Evolutionary conservation across 2,329 filamentous ascomycete genomes (phyloP).

Genomic region (Colletotrichum coccodes): DNA sequence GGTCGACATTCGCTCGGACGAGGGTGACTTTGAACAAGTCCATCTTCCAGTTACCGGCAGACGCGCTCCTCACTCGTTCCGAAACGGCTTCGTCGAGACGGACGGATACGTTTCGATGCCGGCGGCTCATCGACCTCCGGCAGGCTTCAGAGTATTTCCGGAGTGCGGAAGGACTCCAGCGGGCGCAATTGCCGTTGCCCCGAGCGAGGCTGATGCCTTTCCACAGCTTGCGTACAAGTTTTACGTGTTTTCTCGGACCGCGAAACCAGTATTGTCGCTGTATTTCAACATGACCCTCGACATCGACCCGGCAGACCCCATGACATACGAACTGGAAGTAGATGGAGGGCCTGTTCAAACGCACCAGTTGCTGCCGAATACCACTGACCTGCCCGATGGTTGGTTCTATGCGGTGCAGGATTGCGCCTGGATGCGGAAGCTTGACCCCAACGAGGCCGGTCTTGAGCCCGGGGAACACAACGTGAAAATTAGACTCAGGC

Average conservation of each 20-base stretch:
- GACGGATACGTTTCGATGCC: slow-evolving; percentile 47
- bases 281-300: slow-evolving; percentile 57
- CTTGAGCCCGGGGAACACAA: slow-evolving; percentile 40
- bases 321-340: slow-evolving; percentile 61
- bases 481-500: slow-evolving; percentile 42
- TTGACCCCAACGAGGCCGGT: slow-evolving; percentile 36
- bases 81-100: slow-evolving; percentile 45
- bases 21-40: slow-evolving; percentile 49
- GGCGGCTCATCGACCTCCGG: slow-evolving; percentile 27
- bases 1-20: slow-evolving; percentile 45
- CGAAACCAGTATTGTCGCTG: slow-evolving; percentile 40
- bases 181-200: slow-evolving; percentile 35
- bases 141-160: slow-evolving; percentile 41
- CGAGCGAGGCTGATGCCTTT: slow-evolving; percentile 30
- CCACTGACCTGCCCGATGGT: slow-evolving; percentile 52
- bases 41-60: slow-evolving; percentile 38
- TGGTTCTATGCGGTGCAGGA: slow-evolving; percentile 62
- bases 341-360: slow-evolving; percentile 49
- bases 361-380: slow-evolving; percentile 41
- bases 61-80: slow-evolving; percentile 43
- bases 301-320: slow-evolving; percentile 57
- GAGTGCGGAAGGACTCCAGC: slow-evolving; percentile 40
- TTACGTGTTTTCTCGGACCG: slow-evolving; percentile 40
- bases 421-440: slow-evolving; percentile 57
- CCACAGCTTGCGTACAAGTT: slow-evolving; percentile 43